Base-by-base conservation (phyloP, 148 eudicot species). In the Dianthus caryophyllus region DNA sequence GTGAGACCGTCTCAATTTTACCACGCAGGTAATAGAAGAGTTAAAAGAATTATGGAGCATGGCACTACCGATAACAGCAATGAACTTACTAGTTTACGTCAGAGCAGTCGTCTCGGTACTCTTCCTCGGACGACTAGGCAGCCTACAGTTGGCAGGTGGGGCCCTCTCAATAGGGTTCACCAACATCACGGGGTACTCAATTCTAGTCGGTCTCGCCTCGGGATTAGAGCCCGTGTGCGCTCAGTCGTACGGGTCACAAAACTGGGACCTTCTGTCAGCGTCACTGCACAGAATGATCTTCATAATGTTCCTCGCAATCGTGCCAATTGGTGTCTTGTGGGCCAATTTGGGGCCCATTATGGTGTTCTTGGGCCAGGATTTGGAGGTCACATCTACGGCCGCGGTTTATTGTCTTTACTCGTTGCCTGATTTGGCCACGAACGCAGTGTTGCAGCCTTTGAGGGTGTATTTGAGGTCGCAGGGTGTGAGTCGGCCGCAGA, bases 171-270 rank as follows among this genome's bases (percentile, higher is more conserved):
- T 90, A 22, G 97, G 97, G 6, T 90, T 94, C 78, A 88, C 98
- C 0, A 94, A 94, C 84, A 90, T 94, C 52, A 94, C 98, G 12
- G 98, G 98, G 56, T 90, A 86, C 82, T 94, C 97, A 4, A 88
- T 94, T 43, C 38, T 94, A 1, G 89, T 84, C 1, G 98, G 98
- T 13, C 66, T 94, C 12, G 90, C 97, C 0, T 83, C 97, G 0
- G 98, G 97, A 0, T 88, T 94, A 2, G 98, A 94, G 52, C 92
- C 98, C 0, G 87, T 94, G 0, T 94, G 96, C 71, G 80, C 91
- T 49, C 97, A 88, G 52, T 91, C 97, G 39, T 86, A 71, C 52
- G 98, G 97, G 0, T 73, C 72, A 71, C 83, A 80, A 36, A 84
- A 84, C 72, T 90, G 80, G 82, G 86, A 82, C 38, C 76, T 90